Evolutionary conservation across 257 asterid species (phyloP), one percentile per base, ranked within the genome.

Genomic region (Ocimum tenuiflorum): DNA sequence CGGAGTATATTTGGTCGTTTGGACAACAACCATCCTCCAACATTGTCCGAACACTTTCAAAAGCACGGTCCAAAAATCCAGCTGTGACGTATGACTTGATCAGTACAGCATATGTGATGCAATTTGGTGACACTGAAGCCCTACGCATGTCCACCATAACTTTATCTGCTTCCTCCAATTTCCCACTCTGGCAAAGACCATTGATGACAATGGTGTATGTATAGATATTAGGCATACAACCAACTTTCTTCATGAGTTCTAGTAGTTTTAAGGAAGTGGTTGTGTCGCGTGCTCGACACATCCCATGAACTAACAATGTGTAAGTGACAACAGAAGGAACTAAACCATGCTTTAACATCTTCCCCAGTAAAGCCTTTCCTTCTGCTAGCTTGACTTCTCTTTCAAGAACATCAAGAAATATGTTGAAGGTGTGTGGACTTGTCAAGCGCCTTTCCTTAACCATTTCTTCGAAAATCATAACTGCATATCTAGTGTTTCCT

Each of bases 281-380:
- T 5, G 31, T 63, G 54, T 80, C 77, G 13, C 82, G 75, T 23
- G 70, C 77, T 41, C 74, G 62, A 29, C 72, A 68, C 3, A 77
- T 64, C 66, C 80, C 78, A 65, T 60, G 74, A 15, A 74, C 67
- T 69, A 77, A 54, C 50, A 60, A 68, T 8, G 82, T 80, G 41
- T 80, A 80, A 20, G 85, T 80, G 60, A 77, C 82, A 22, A 80
- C 78, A 2, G 85, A 80, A 3, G 82, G 79, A 19, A 68, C 69
- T 3, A 70, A 27, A 39, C 85, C 85, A 9, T 52, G 67, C 68
- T 77, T 80, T 19, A 77, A 22, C 85, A 80, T 74, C 64, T 80
- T 77, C 43, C 77, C 85, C 4, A 80, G 65, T 38, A 80, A 17
- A 6, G 77, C 78, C 71, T 77, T 46, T 57, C 54, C 62, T 75